Evolutionary conservation across 768 basidiomycete species (phyloP).

Genomic region (Rhizopogon salebrosus): DNA sequence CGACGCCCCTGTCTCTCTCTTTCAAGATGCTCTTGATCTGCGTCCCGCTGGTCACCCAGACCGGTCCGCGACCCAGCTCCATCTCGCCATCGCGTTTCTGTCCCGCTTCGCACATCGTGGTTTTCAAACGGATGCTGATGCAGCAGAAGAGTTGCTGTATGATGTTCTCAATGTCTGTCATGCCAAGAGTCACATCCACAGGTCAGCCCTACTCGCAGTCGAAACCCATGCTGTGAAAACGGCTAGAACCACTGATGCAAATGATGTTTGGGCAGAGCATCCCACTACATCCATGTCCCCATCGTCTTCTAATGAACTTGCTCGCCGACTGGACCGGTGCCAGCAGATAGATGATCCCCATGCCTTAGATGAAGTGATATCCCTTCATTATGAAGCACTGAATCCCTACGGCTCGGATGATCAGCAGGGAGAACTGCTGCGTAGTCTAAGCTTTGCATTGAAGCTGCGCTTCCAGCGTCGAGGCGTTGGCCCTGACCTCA

Average conservation of each 20-base stretch:
- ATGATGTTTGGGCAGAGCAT: neutral
- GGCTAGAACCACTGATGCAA: neutral
- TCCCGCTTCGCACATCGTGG: neutral
- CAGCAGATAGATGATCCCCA: neutral
- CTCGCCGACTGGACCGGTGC: neutral
- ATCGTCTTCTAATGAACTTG: neutral
- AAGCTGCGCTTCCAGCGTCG: conserved; percentile 4
- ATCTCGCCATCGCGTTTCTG: neutral
- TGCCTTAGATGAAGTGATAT: neutral
- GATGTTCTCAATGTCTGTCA: neutral
- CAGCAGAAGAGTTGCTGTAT: neutral
- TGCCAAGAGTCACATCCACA: neutral
- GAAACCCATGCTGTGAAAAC: neutral
- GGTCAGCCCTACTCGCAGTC: neutral
- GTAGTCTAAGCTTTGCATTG: conserved; percentile 11
- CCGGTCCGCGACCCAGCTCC: neutral
- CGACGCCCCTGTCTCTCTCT: neutral
- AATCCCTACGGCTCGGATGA: neutral
- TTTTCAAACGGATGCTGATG: neutral
- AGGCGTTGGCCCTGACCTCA: neutral
- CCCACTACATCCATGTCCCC: too few species aligned
- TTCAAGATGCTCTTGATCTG: neutral
- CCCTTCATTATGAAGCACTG: too few species aligned
- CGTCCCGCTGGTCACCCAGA: neutral
- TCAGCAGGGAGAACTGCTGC: neutral